Base-by-base conservation (phyloP, 129 eudicot genomes). In the Flaveria robusta region DNA sequence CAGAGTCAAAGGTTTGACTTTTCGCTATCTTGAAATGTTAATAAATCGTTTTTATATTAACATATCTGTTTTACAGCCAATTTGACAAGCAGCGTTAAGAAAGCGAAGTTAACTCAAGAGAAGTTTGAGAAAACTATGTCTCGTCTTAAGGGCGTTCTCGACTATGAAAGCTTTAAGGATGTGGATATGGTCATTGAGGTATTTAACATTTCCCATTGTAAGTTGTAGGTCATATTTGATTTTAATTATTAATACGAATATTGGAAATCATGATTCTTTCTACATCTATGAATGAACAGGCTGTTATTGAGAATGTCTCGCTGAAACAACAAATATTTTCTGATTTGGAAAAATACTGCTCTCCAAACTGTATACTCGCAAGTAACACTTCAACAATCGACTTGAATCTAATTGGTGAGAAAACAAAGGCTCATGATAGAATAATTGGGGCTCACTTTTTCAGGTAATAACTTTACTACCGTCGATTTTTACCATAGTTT, bases 181-280 rank as follows among this genome's bases (percentile, higher is more conserved):
- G 96, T 95, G 52, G 99, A 95, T 88, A 87, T 95, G 94, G 97
- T 95, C 59, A 95, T 95, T 70, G 97, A 95, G 97, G 99, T 94
- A 87, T 46, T 47, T 24, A 14, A 62, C 50, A 54, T 56, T 60
- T 31, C 55, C 26, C 41, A 14, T 43, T 23, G 13, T 63, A 29
- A 34, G 15, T 60, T 63, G 15, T 15, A 7, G 66, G 15, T 59
- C 15, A 1, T 29, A 22, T 58, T 63, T 63, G 7, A 7, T 26
- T 63, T 13, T 16, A 42, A 63, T 20, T 27, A 63, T 6, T 29
- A 14, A 29, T 11, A 49, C 12, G 19, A 49, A 78, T 5, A 45
- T 20, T 1, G 9, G 42, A 1, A 37, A 29, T 9, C 23, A 68
- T 34, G 50, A 49, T 39, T 68, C n/a, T 46, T 5, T 63, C 13